Percentiles rank a stretch among this genome's conserved stretches.
phyloP scores from a whole-genome alignment of 2,329 filamentous ascomycete species.

The Ascochyta rabiei region DNA sequence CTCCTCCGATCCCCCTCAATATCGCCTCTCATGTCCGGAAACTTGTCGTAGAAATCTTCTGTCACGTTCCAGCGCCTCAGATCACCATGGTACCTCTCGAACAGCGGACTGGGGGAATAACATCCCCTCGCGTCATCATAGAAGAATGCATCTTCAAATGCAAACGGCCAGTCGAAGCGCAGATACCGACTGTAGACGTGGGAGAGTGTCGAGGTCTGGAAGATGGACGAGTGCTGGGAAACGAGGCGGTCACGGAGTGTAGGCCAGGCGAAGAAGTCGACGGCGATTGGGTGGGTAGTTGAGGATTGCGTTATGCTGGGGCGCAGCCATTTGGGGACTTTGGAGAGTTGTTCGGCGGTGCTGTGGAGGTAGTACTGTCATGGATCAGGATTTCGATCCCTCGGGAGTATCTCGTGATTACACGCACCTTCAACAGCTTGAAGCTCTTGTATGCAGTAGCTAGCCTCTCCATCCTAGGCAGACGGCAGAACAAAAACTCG shows the following conservation, averaged over 20 bases:
- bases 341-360: constrained; percentile 31
- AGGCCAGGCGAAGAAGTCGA: constrained; percentile 46
- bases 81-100: constrained; percentile 41
- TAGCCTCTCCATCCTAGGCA: constrained; percentile 33
- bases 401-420: neutral
- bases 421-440: constrained; percentile 41
- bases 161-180: constrained; percentile 42
- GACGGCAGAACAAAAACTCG: constrained; percentile 35
- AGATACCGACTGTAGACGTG: constrained; percentile 34
- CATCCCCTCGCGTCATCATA: constrained; percentile 21
- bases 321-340: constrained; percentile 38
- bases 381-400: neutral
- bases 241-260: constrained; percentile 39
- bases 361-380: constrained; percentile 40
- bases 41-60: constrained; percentile 33
- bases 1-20: constrained; percentile 38
- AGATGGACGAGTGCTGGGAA: constrained; percentile 28
- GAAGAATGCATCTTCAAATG: constrained; percentile 42
- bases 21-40: constrained; percentile 39
- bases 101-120: constrained; percentile 35
- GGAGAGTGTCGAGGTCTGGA: constrained; percentile 29
- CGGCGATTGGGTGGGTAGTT: constrained; percentile 34
- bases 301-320: constrained; percentile 31
- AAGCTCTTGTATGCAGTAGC: constrained; percentile 42
- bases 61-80: constrained; percentile 35